phyloP scores from a whole-genome alignment of 2,329 filamentous ascomycete species.

The Pseudocercospora ulei region DNA sequence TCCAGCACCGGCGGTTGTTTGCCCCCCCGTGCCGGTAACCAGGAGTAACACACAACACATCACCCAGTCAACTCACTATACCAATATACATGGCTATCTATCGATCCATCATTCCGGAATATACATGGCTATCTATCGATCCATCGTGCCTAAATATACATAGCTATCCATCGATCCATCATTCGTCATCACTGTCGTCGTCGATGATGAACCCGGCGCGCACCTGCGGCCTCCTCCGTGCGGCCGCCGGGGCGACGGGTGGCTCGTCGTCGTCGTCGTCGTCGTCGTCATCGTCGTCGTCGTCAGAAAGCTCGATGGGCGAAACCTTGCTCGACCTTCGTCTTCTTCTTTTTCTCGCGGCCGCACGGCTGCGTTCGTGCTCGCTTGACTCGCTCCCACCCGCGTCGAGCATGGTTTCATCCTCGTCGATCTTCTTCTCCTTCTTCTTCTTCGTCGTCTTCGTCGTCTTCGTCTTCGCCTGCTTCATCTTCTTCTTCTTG shows the following conservation, averaged over 20 bases:
- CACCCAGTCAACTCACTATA: no score
- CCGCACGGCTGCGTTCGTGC: not conserved
- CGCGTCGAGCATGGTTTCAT: constrained; percentile 20
- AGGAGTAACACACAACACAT: no score
- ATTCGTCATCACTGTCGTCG: no score
- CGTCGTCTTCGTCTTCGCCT: constrained; percentile 13
- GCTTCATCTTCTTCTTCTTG: constrained; percentile 18
- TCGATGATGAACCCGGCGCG: no score
- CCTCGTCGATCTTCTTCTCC: constrained; percentile 15
- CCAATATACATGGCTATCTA: no score
- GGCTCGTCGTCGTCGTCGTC: constrained; percentile 17
- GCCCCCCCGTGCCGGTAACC: no score
- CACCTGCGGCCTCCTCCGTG: no score
- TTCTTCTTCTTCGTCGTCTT: constrained; percentile 13
- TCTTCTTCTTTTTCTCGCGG: constrained; percentile 2
- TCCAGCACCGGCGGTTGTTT: no score
- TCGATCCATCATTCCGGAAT: constrained; percentile 2
- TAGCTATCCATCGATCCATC: no score
- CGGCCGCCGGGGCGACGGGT: no score
- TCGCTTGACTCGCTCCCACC: constrained; percentile 12
- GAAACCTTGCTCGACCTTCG: constrained; percentile 9
- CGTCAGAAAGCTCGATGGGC: constrained; percentile 17
- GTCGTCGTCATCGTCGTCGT: constrained; percentile 15
- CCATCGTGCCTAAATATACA: no score
- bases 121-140: no score